These are phyloP conservation scores for Capronia epimyces DNA, from an alignment of 2,329 filamentous ascomycete species.

Conservation along the genomic window DNA sequence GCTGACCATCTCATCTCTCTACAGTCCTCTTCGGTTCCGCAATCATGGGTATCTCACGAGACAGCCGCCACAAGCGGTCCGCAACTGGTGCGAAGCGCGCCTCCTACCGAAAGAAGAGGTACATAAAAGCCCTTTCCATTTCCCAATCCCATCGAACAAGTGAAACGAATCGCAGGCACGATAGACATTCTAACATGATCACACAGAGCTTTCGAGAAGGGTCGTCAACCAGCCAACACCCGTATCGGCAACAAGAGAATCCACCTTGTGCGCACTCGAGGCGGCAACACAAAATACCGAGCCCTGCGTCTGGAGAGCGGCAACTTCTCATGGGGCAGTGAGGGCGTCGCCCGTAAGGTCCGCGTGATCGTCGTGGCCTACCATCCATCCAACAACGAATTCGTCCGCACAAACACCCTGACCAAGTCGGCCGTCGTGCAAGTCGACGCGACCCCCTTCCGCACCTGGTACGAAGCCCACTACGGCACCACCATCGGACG, in stretches of 20 bases:
- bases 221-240: constrained; percentile 98
- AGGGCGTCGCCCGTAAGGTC: constrained; percentile 97
- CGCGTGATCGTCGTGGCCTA: constrained; percentile 97
- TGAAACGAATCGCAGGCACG: neutral
- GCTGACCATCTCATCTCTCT: neutral
- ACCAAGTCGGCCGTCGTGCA: constrained; percentile 98
- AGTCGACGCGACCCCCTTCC: constrained; percentile 97
- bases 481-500: constrained; percentile 88
- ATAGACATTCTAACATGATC: constrained; percentile 27
- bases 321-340: constrained; percentile 99
- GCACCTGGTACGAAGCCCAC: constrained; percentile 99
- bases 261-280: constrained; percentile 93
- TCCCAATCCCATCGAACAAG: neutral
- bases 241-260: constrained; percentile 96
- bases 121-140: constrained; percentile 30
- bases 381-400: constrained; percentile 99
- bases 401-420: constrained; percentile 99
- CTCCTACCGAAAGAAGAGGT: constrained; percentile 69
- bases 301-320: constrained; percentile 96
- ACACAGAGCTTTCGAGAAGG: constrained; percentile 99
- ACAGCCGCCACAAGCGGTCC: constrained; percentile 99
- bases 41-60: constrained; percentile 99
- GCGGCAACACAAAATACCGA: constrained; percentile 99
- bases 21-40: constrained; percentile 56
- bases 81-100: constrained; percentile 97